phyloP scores from a whole-genome alignment of 768 basidiomycete species.

The Cystobasidium tubakii region DNA sequence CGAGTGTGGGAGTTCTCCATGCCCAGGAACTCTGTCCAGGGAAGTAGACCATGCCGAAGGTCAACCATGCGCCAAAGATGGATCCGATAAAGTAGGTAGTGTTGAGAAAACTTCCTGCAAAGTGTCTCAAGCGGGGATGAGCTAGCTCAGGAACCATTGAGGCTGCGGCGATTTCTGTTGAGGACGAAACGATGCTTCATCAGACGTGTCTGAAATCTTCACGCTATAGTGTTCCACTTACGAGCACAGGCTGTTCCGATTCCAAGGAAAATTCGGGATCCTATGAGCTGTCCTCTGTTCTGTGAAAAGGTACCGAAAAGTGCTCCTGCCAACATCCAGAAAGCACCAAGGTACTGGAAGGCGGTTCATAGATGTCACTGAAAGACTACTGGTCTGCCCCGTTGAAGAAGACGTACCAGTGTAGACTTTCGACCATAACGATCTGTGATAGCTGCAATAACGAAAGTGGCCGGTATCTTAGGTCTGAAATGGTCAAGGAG shows the following conservation, averaged over 20 bases:
- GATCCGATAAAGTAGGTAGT: slow-evolving; percentile 23
- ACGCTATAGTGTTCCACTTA: neutral
- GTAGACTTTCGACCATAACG: slow-evolving; percentile 21
- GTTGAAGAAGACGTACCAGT: neutral
- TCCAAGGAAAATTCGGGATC: slow-evolving; percentile 7
- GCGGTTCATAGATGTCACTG: neutral
- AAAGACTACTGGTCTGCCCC: too few relatives aligned
- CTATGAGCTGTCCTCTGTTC: slow-evolving; percentile 18
- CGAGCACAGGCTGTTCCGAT: slow-evolving; percentile 18
- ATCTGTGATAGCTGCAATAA: slow-evolving; percentile 4
- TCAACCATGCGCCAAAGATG: slow-evolving; percentile 24
- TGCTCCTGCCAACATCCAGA: slow-evolving; percentile 23
- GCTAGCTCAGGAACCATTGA: slow-evolving; percentile 23
- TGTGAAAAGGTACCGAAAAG: slow-evolving; percentile 5
- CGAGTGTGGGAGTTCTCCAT: slow-evolving; percentile 15
- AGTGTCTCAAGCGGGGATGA: slow-evolving; percentile 24
- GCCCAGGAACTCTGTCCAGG: neutral
- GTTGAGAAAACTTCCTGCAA: slow-evolving; percentile 13
- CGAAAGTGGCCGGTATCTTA: slow-evolving; percentile 19
- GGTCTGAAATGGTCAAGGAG: neutral
- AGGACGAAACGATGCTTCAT: neutral
- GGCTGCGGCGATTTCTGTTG: slow-evolving; percentile 1
- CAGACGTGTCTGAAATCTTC: neutral
- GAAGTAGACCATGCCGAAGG: slow-evolving; percentile 28
- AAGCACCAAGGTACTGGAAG: slow-evolving; percentile 23